phyloP scores from a whole-genome alignment of 2,329 filamentous ascomycete genomes.

The Colletotrichum falcatum region DNA sequence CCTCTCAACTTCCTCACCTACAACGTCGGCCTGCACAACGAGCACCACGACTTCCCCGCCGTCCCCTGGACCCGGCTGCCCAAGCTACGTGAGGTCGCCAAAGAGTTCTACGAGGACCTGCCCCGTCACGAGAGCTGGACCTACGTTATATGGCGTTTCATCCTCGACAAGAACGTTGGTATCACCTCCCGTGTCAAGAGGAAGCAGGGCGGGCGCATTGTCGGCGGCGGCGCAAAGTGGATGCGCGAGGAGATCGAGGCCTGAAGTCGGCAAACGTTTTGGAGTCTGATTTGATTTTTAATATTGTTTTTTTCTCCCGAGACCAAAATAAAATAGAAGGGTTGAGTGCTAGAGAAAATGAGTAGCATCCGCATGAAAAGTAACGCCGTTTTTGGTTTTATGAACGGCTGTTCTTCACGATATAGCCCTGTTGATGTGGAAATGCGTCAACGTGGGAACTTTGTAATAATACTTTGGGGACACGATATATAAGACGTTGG shows the following conservation, averaged over 20 bases:
- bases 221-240: constrained; percentile 67
- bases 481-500: background rate
- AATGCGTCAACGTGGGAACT: background rate
- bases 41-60: constrained; percentile 98
- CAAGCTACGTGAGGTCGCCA: constrained; percentile 80
- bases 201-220: constrained; percentile 76
- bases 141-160: constrained; percentile 95
- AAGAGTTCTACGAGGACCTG: constrained; percentile 91
- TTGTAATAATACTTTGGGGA: constrained; percentile 1
- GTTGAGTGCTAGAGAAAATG: background rate
- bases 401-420: constrained; percentile 8
- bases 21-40: constrained; percentile 97
- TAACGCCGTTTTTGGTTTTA: background rate
- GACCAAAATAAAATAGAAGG: background rate
- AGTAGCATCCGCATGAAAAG: constrained; percentile 6
- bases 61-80: constrained; percentile 93
- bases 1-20: constrained; percentile 92
- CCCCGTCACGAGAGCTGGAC: constrained; percentile 92
- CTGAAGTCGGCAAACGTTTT: constrained; percentile 49
- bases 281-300: background rate
- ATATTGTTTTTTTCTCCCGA: background rate
- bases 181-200: constrained; percentile 95
- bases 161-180: constrained; percentile 89
- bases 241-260: constrained; percentile 77
- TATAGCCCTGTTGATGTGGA: constrained; percentile 8